Conservation (phyloP, 202 grass and related monocot genomes). For the Hordeum pubiflorum region DNA sequence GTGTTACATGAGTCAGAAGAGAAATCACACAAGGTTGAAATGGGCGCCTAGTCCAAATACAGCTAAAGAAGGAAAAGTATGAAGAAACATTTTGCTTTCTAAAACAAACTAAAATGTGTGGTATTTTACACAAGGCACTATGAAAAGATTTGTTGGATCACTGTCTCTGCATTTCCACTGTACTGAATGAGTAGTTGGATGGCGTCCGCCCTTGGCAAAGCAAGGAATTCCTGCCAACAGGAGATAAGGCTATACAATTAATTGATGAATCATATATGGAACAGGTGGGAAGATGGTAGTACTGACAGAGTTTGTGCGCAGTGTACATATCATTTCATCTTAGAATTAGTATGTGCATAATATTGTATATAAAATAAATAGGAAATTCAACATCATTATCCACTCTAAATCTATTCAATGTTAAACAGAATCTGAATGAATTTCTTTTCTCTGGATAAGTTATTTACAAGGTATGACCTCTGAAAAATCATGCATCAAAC, state of each 20-base stretch:
- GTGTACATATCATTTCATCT: neutral
- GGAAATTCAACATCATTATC: neutral
- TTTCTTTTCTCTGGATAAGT: neutral
- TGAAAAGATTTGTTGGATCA: slow-evolving; percentile 91
- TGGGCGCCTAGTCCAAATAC: neutral
- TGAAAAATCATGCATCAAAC: neutral
- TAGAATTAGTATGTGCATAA: neutral
- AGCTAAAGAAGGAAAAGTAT: slow-evolving; percentile 8
- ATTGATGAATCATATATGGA: neutral
- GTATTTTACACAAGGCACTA: slow-evolving; percentile 45
- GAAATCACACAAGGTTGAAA: neutral
- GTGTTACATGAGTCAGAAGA: neutral
- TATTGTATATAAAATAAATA: neutral
- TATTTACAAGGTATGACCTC: neutral
- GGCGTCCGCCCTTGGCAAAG: slow-evolving; percentile 78
- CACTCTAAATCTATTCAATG: neutral
- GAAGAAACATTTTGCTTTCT: slow-evolving; percentile 13
- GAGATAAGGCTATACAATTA: neutral
- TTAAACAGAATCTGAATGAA: neutral
- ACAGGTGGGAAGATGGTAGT: neutral
- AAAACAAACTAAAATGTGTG: slow-evolving; percentile 8
- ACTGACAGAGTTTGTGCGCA: neutral
- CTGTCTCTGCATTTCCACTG: slow-evolving; percentile 76
- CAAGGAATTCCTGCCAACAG: slow-evolving; percentile 71
- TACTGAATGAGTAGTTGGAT: slow-evolving; percentile 92